A percentile compares a stretch with the other conserved stretches of the same genome.
Conservation (phyloP, 192 early-diverging fungal species). For the Backusella parvicylindrica region DNA sequence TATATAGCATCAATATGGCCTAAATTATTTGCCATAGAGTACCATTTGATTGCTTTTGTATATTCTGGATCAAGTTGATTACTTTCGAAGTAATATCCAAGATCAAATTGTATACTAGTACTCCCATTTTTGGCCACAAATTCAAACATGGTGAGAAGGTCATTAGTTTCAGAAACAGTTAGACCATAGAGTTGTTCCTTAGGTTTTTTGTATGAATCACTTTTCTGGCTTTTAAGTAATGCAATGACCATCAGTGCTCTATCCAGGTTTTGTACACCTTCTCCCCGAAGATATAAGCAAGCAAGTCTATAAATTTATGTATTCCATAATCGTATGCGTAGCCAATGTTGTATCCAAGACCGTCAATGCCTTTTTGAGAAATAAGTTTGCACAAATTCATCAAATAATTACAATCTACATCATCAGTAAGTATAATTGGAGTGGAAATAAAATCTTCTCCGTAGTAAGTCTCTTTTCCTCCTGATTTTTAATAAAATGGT, state of each 20-base stretch:
- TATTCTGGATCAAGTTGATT: background rate
- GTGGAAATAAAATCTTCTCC: background rate
- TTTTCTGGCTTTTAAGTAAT: background rate
- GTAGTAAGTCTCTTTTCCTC: background rate
- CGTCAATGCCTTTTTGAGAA: background rate
- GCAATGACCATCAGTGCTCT: background rate
- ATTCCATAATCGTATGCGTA: background rate
- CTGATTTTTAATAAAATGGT: background rate
- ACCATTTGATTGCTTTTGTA: background rate
- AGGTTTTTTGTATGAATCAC: background rate
- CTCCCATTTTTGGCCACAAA: background rate
- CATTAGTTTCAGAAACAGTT: background rate
- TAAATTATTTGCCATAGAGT: background rate
- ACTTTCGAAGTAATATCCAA: background rate
- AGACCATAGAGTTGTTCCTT: background rate
- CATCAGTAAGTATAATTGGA: background rate
- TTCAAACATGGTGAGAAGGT: background rate
- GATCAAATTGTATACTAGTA: background rate
- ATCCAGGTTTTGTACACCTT: background rate
- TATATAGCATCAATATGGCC: background rate
- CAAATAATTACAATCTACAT: background rate
- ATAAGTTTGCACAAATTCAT: background rate
- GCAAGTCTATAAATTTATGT: background rate
- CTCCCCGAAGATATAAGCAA: background rate
- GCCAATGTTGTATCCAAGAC: background rate